Base-by-base conservation (phyloP, 805 yeast species). In the Komagataella pastoris region DNA sequence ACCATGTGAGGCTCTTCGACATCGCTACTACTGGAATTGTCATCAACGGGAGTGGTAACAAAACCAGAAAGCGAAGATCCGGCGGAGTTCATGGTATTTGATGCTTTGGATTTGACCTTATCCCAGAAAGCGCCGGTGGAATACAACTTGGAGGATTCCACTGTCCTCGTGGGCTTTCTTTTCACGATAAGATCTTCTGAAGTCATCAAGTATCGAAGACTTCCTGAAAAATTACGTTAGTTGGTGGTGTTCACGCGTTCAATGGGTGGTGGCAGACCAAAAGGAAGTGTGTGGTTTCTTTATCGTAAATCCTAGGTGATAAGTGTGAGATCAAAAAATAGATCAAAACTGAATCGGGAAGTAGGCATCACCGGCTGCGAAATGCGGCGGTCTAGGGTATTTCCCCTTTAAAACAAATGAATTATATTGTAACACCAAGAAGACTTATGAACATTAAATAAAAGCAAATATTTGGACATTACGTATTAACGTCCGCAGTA, bases 401-500 rank as follows among this genome's bases (percentile, higher is more conserved):
- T 30, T 6, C 8, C 40, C 7, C 40, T 18, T 18, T 12, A 30
- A 30, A 30, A 30, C 14, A 10, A 30, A 30, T 14, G 14, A 30
- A 30, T 30, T 30, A 30, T 30, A 10, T 30, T 14, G 14, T 14
- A 30, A 30, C 40, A 3, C 40, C 14, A 14, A 10, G 40, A 30
- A 30, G 40, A 30, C 40, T 14, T 30, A 30, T 30, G 14, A 30
- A 30, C 14, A 30, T 30, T 30, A 30, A 30, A 30, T 14, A 30
- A 30, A 30, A 30, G 14, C 40, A 30, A 5, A 10, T 30, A 10
- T 14, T 14, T 30, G 36, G 40, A 30, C 14, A 10, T n/a, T 10
- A 46, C 7, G 14, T 3, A 18, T 59, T 58, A 66, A 59, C 80
- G 77, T 48, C 78, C 86, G 54, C 72, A 63, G 61, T 80, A 81